These are phyloP conservation scores for Sphaceloma murrayae DNA, from an alignment of 2,329 filamentous ascomycete genomes.

Conservation along the genomic window DNA sequence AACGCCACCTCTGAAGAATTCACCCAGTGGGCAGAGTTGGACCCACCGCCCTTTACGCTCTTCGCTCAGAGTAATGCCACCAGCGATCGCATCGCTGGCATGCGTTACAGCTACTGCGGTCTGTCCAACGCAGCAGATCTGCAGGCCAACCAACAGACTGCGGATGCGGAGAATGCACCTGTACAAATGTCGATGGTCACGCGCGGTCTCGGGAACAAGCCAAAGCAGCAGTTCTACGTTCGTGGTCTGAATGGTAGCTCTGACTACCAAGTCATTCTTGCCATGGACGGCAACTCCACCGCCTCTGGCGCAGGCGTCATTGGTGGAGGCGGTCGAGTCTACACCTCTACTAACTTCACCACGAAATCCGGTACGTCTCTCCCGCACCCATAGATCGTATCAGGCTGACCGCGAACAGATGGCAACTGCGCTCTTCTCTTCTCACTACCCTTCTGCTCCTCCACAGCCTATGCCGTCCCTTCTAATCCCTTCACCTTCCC, in stretches of 20 bases:
- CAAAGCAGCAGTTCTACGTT: slow-evolving; percentile 83
- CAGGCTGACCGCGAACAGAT: slow-evolving; percentile 37
- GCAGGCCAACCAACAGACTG: slow-evolving; percentile 37
- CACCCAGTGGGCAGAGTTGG: slow-evolving; percentile 48
- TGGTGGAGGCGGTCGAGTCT: slow-evolving; percentile 69
- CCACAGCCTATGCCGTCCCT: slow-evolving; percentile 85
- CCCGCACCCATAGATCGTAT: neutral
- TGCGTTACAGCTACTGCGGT: slow-evolving; percentile 76
- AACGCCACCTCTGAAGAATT: slow-evolving; percentile 40
- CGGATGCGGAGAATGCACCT: slow-evolving; percentile 29
- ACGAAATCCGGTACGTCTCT: slow-evolving; percentile 61
- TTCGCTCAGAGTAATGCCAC: slow-evolving; percentile 60
- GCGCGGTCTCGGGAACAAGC: slow-evolving; percentile 54
- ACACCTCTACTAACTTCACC: slow-evolving; percentile 58
- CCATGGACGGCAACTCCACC: slow-evolving; percentile 48
- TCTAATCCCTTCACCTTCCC: slow-evolving; percentile 58
- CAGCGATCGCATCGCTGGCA: slow-evolving; percentile 52
- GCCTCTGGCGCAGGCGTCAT: slow-evolving; percentile 45
- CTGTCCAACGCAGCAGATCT: slow-evolving; percentile 55
- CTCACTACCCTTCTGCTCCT: slow-evolving; percentile 78
- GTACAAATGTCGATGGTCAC: slow-evolving; percentile 55
- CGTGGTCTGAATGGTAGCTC: slow-evolving; percentile 62
- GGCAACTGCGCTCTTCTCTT: slow-evolving; percentile 78
- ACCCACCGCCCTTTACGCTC: slow-evolving; percentile 55
- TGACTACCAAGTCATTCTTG: slow-evolving; percentile 63